Percentiles rank a stretch among this genome's conserved stretches.
These are phyloP conservation scores for Knoxia roxburghii DNA, from an alignment of 257 asterid species.

Conservation along the genomic window DNA sequence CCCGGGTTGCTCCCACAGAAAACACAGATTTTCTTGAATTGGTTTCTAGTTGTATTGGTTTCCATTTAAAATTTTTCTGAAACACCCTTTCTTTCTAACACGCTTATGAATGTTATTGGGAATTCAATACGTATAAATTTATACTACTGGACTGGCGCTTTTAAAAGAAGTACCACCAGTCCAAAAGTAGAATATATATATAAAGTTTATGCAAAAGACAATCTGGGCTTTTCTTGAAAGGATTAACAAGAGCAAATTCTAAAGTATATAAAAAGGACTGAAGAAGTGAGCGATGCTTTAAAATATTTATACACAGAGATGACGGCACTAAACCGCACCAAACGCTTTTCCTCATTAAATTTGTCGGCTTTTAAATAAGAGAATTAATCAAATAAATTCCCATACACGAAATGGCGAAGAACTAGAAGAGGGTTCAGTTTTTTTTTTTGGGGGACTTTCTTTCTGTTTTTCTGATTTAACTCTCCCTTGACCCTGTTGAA, in stretches of 20 bases:
- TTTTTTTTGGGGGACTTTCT: too few relatives aligned
- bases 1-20: conserved; percentile 98
- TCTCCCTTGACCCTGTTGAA: too few relatives aligned
- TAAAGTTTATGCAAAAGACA: conserved; percentile 21
- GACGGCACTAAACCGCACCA: conserved; percentile 21
- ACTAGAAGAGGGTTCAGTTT: too few relatives aligned
- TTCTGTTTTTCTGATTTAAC: too few relatives aligned
- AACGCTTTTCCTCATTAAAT: conserved; percentile 4
- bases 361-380: conserved; percentile 9
- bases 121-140: neutral
- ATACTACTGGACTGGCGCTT: neutral
- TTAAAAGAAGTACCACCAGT: neutral
- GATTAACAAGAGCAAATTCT: conserved; percentile 8
- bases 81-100: neutral
- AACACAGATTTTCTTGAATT: conserved; percentile 88
- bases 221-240: conserved; percentile 26
- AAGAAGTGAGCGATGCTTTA: conserved; percentile 1
- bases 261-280: conserved; percentile 15
- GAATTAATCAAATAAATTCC: neutral
- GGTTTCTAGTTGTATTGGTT: conserved; percentile 42
- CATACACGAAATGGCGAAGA: too few relatives aligned
- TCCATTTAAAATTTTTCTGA: conserved; percentile 38
- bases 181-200: conserved; percentile 10
- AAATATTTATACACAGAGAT: conserved; percentile 2
- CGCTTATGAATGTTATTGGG: neutral